These are phyloP conservation scores for Oryza glumipatula DNA, from an alignment of 176 grass and related monocot species.

Conservation along the genomic window DNA sequence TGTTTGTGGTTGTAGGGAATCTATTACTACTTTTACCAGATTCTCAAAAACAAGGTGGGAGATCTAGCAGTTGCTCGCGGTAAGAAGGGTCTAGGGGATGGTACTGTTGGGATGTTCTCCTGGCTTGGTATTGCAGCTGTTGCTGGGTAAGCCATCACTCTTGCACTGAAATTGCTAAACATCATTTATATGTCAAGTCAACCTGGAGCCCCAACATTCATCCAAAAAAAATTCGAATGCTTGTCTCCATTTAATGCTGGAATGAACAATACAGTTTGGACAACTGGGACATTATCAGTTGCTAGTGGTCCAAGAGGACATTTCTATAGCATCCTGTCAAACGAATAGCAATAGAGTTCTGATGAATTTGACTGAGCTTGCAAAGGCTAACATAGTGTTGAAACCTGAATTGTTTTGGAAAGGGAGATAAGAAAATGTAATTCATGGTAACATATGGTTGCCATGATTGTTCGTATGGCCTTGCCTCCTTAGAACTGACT, in stretches of 20 bases:
- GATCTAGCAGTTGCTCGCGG: constrained; percentile 57
- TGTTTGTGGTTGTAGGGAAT: constrained; percentile 60
- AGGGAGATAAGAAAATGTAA: not conserved
- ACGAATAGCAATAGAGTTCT: not conserved
- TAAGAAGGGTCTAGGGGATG: constrained; percentile 82
- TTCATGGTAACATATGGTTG: not conserved
- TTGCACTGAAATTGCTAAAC: not conserved
- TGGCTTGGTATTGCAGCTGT: constrained; percentile 95
- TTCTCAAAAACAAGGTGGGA: constrained; percentile 92
- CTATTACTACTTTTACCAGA: constrained; percentile 99
- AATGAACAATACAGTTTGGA: not conserved
- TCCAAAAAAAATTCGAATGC: not conserved
- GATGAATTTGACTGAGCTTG: not conserved
- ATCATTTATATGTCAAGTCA: constrained; percentile 18
- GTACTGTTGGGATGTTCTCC: constrained; percentile 89
- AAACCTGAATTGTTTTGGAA: constrained; percentile 7
- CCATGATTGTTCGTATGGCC: not conserved
- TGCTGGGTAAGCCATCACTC: constrained; percentile 66
- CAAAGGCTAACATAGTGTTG: not conserved
- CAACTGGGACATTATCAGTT: constrained; percentile 1
- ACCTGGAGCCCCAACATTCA: not conserved
- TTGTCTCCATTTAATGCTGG: not conserved
- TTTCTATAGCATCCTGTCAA: not conserved
- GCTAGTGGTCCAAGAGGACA: not conserved
- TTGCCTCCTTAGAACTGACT: not conserved